These are phyloP conservation scores for Umbelopsis isabellina DNA, from an alignment of 192 early-diverging fungal species.

Conservation along the genomic window DNA sequence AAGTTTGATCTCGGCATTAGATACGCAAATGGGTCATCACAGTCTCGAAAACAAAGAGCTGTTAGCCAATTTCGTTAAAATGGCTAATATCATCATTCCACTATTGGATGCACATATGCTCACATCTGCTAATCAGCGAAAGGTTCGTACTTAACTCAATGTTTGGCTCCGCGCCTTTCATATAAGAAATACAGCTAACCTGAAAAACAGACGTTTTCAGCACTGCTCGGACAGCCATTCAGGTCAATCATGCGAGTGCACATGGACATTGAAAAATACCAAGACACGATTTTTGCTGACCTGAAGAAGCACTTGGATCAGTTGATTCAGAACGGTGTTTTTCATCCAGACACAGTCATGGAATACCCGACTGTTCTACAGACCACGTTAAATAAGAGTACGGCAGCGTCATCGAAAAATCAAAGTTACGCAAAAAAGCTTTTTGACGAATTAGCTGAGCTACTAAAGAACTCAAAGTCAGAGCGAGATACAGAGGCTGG, in stretches of 20 bases:
- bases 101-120: slow-evolving; percentile 11
- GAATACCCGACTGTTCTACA: slow-evolving; percentile 34
- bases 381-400: slow-evolving; percentile 1
- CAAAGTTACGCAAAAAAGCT: slow-evolving; percentile 27
- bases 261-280: not conserved
- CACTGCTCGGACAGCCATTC: not conserved
- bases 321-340: slow-evolving; percentile 11
- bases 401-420: not conserved
- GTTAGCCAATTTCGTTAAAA: not conserved
- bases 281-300: not conserved
- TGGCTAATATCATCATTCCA: slow-evolving; percentile 2
- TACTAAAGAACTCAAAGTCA: not conserved
- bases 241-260: not conserved
- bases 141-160: not conserved
- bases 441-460: slow-evolving; percentile 28
- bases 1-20: not conserved
- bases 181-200: not conserved
- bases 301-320: not conserved
- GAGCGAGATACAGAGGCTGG: not conserved
- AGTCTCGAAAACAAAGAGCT: not conserved
- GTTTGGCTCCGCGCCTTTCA: not conserved
- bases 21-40: not conserved
- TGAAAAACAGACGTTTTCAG: not conserved
- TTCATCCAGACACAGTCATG: slow-evolving; percentile 33
- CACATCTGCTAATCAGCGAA: slow-evolving; percentile 15